Evolutionary conservation across 2,329 filamentous ascomycete species (phyloP).

Genomic region (Penicillium sp.): DNA sequence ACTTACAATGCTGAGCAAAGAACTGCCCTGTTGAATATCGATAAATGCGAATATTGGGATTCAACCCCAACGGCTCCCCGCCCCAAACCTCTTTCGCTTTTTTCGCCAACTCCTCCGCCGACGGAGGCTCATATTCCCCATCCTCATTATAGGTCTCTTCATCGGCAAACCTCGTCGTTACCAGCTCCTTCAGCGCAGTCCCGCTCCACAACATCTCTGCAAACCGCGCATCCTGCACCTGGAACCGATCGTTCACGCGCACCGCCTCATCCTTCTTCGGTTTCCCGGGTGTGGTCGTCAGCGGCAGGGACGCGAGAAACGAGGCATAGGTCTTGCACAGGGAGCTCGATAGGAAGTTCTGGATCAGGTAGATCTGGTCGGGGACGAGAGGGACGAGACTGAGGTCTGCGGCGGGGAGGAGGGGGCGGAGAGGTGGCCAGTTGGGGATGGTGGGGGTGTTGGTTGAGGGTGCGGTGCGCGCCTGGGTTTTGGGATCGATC

Average conservation of each 20-base stretch:
- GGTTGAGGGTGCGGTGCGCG: conserved; percentile 6
- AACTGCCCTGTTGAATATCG: conserved; percentile 83
- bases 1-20: conserved; percentile 88
- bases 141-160: conserved; percentile 25
- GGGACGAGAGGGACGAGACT: conserved; percentile 57
- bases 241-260: conserved; percentile 86
- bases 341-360: conserved; percentile 71
- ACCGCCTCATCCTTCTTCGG: conserved; percentile 79
- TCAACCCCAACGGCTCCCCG: conserved; percentile 78
- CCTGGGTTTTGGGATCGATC: conserved; percentile 10
- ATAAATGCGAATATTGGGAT: conserved; percentile 86
- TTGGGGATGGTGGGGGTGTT: conserved; percentile 46
- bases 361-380: conserved; percentile 71
- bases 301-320: conserved; percentile 69
- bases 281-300: conserved; percentile 74
- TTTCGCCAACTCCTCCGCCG: not conserved
- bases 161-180: conserved; percentile 39
- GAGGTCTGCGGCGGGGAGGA: conserved; percentile 65
- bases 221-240: conserved; percentile 74
- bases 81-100: conserved; percentile 61
- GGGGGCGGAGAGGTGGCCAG: conserved; percentile 72
- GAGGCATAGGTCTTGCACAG: conserved; percentile 75
- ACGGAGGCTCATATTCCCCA: not conserved
- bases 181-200: conserved; percentile 69
- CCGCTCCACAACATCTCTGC: conserved; percentile 73